Base-by-base conservation (phyloP, 768 basidiomycete genomes). In the Lentinula raphanica region DNA sequence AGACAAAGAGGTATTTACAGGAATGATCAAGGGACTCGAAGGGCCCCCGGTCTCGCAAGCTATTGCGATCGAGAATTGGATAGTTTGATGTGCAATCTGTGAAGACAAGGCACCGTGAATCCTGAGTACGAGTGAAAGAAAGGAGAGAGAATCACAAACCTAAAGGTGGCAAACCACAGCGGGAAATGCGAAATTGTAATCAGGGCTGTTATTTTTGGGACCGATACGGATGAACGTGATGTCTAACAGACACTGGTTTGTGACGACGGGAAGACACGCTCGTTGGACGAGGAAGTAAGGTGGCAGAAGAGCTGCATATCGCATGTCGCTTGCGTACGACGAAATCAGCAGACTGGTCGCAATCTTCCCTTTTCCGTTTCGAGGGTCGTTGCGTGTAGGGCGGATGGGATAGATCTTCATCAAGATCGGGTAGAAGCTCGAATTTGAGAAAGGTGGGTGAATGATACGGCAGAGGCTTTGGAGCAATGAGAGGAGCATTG, bases 371-470 rank as follows among this genome's bases (percentile, higher is more conserved):
- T 63, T 84, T 85, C 49, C 85, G 81, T 63, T 86, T 86, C 3
- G 72, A 56, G n/a, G 75, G 71, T 15, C 70, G 68, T 15, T 61
- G 61, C 9, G 66, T 84, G 74, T 87, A 87, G 0, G 86, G 87
- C 6, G 87, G 84, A 61, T 81, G 81, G 0, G 87, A 87, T 40
- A 87, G 79, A 66, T 88, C 85, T 65, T 86, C 82, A 70, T 86
- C 85, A 7, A 82, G 72, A 71, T 86, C 86, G 0, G 87, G 87
- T 23, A 82, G 71, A 46, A 79, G 72, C 57, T 85, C 83, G 67
- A 85, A 87, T 55, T 86, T 82, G 56, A 88, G 81, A 67, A 87
- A 86, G 0, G 80, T 81, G 27, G 86, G 86, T 9, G 85, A 84
- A 56, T 85, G 84, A 69, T 84, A 87, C 1, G 86, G 87, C 36